Evolutionary conservation across 2,329 filamentous ascomycete genomes (phyloP).

Genomic region (Clathrospora elynae): DNA sequence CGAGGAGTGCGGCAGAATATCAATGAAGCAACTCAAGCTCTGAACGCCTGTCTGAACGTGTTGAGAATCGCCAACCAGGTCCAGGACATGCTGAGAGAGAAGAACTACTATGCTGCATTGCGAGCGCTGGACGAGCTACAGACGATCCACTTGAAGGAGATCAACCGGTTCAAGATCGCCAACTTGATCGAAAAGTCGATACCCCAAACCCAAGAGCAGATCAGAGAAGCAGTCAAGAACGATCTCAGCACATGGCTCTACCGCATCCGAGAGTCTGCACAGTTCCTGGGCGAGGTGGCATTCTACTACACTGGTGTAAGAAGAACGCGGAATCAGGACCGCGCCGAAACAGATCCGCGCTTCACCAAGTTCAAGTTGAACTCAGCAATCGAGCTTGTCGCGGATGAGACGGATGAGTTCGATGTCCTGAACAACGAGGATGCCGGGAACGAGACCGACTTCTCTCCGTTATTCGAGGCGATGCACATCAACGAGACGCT

Average conservation of each 20-base stretch:
- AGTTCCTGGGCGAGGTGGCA: constrained; percentile 92
- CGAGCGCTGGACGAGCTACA: constrained; percentile 94
- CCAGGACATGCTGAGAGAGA: constrained; percentile 86
- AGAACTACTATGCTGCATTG: constrained; percentile 93
- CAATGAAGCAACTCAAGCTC: constrained; percentile 83
- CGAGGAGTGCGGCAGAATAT: constrained; percentile 93
- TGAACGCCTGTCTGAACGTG: constrained; percentile 91
- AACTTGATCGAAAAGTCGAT: constrained; percentile 96
- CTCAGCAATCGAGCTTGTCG: constrained; percentile 92
- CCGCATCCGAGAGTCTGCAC: constrained; percentile 91
- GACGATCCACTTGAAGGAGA: constrained; percentile 92
- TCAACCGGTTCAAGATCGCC: constrained; percentile 92
- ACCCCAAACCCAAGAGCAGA: constrained; percentile 86
- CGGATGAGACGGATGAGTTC: constrained; percentile 93
- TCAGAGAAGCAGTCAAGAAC: constrained; percentile 95
- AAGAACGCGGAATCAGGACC: constrained; percentile 79
- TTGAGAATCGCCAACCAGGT: constrained; percentile 91
- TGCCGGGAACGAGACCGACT: constrained; percentile 84
- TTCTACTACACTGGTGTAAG: constrained; percentile 95
- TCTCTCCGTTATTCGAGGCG: constrained; percentile 91
- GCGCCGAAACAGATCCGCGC: constrained; percentile 75
- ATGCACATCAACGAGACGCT: constrained; percentile 95
- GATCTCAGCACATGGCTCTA: constrained; percentile 98
- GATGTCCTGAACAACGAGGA: constrained; percentile 90
- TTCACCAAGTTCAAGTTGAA: constrained; percentile 88